Evolutionary conservation across 306 rosid species (phyloP).

Genomic region (Acacia melanoxylon): DNA sequence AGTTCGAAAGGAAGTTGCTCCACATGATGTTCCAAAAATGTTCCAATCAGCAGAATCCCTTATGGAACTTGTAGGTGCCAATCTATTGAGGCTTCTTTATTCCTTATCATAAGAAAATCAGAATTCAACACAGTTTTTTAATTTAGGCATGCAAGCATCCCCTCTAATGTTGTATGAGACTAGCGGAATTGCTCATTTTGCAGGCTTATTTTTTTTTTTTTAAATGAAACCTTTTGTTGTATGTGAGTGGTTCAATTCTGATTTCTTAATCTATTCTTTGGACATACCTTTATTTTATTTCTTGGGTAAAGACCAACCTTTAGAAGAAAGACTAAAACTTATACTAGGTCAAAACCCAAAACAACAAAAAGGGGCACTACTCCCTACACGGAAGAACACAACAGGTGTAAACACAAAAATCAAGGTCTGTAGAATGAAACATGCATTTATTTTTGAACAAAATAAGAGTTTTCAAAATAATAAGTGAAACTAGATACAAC

Average conservation of each 20-base stretch:
- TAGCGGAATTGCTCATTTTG: constrained; percentile 15
- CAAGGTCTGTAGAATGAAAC: not conserved
- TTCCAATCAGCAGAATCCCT: constrained; percentile 76
- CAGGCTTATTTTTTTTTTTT: not conserved
- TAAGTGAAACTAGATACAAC: constrained; percentile 15
- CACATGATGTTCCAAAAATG: constrained; percentile 78
- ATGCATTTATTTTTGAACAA: not conserved
- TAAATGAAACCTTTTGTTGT: constrained; percentile 4
- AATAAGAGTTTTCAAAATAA: not conserved
- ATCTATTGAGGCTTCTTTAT: constrained; percentile 12
- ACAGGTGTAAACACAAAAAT: not conserved
- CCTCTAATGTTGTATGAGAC: constrained; percentile 3
- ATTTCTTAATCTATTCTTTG: constrained; percentile 5
- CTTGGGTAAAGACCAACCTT: not conserved
- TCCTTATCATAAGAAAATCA: not conserved
- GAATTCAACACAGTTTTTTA: not conserved
- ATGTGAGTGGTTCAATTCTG: not conserved
- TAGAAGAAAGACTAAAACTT: not conserved
- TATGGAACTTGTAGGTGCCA: constrained; percentile 68
- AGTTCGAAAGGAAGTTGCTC: constrained; percentile 83
- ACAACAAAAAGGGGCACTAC: not conserved
- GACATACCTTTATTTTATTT: not conserved
- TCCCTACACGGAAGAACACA: not conserved
- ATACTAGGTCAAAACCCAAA: not conserved
- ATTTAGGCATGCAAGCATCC: not conserved